Base-by-base conservation (phyloP, 371 early-diverging fungal genomes). In the Syncephalis fuscata region DNA sequence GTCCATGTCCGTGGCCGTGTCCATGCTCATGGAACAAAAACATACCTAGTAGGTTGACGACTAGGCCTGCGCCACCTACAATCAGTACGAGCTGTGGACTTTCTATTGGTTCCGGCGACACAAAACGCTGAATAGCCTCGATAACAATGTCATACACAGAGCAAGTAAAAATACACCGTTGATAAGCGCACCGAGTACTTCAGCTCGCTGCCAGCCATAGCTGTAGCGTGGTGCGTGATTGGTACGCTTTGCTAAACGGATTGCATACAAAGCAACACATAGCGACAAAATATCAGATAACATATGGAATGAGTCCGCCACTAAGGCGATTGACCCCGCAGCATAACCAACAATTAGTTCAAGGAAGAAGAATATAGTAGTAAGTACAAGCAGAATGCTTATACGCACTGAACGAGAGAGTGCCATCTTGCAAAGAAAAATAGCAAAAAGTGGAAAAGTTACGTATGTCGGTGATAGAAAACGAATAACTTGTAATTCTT, bases 261-360 rank as follows among this genome's bases (percentile, higher is more conserved):
- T 82, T 22, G 93, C 91, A 66, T 82, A 85, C 26, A 85, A 65
- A n/a, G 86, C 92, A 38, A 92, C 77, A 26, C 73, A 59, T 54
- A 89, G 72, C 37, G 81, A 71, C 7, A 87, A 56, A 25, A 91
- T 70, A 63, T 92, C 93, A 49, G 76, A 81, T 40, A 90, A 63
- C 90, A 89, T 88, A 61, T 92, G 92, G 70, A 88, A 92, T 1
- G 87, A 78, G 64, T 92, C 92, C 1, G 91, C 91, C n/a, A 92
- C 66, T 51, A 92, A 71, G 8, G 91, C 83, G 21, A 92, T 61
- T n/a, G 88, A 88, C 26, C 71, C 65, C 0, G 79, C 75, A 48
- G 67, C 59, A 51, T 85, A 80, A 0, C 91, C 92, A 48, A 82
- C 68, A 3, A 83, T 58, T 17, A 90, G 67, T 58, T 92, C 92